Evolutionary conservation across 225 moss, liverwort and hornwort genomes (phyloP), one percentile per base, ranked within the genome.

Genomic region (Rhytidiadelphus loreus): DNA sequence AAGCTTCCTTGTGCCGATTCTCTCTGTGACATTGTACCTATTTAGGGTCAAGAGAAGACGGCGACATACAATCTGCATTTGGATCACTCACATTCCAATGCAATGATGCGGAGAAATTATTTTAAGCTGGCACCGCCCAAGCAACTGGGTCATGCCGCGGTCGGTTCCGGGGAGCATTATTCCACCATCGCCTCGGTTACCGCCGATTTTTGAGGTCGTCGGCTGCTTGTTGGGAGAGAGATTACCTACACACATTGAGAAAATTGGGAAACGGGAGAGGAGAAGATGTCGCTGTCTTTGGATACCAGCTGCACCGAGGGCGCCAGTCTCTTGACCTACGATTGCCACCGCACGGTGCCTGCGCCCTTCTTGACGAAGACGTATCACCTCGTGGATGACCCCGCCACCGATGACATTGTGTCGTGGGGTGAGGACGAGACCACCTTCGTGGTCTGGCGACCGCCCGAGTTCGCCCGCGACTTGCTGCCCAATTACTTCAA

Each of bases 401-500:
- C 96, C 30, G 93, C 92, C 90, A 96, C 96, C 32, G 93, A 96
- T 75, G 95, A 95, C 87, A 95, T 96, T 62, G 96, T 96, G 37
- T 96, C 96, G 23, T 96, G 96, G 96, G 95, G 96, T 23, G 95
- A 95, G 88, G 96, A 95, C 90, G 93, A 95, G 48, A 95, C 93
- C 65, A 96, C 95, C 15, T 96, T 96, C 58, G 92, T 96, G 37
- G 96, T 96, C 32, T 96, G 96, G 96, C 90, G 95, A 21, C 95
- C 96, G n/a, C 96, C 96, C 64, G 96, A 96, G 95, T 96, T 96
- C 57, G 96, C 96, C 16, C 90, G 95, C 32, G 96, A 96, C 91
- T 90, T 96, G 82, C 96, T 96, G 35, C 96, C 96, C 53, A 96
- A 96, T 87, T 96, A 96, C 94, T 96, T 96, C 93, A 96, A 96